Evolutionary conservation across 1,284 basidiomycete species (phyloP), one percentile per base, ranked within the genome.

Genomic region (Irpex lacteus): DNA sequence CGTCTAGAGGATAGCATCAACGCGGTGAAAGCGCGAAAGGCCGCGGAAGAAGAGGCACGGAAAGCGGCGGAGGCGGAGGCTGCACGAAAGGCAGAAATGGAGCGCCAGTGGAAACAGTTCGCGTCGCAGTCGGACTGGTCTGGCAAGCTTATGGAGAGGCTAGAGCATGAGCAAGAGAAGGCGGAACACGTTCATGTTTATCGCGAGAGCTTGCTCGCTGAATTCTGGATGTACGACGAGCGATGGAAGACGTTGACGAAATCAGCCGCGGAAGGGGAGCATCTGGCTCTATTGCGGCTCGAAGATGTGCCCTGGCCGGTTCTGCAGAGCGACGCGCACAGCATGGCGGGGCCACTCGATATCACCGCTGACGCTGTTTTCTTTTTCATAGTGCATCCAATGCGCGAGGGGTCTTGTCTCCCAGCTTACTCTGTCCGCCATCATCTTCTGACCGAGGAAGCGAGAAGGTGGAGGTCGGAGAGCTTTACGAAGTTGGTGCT

Each of bases 251-350:
- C 13, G 36, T 60, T 70, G 62, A 63, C 59, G 3, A 13, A 58
- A 32, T 50, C 34, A 6, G 19, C 44, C 8, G 19, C 38, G 47
- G 40, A 49, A 19, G 38, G 21, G 19, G 54, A 53, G 19, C 37
- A 18, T 13, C 63, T 4, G 54, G 34, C 54, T 0, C 13, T 5
- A 37, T 70, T n/a, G 50, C 7, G 50, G 50, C 19, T 61, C 37
- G 38, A 57, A 38, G 71, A 79, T 55, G 67, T 85, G 59, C 83
- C 84, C 6, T 85, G 84, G 84, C 83, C 84, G 0, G 61, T 79
- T 37, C 68, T 34, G 8, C 11, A 34, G 47, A 49, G 26, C 44
- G 32, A 52, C 26, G 59, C 81, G 11, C 55, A 60, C 13, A 55
- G 65, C 55, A 21, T 67, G 15, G 65, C 70, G 5, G 70, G 72